Conservation (phyloP, 768 basidiomycete genomes). For the Boletus sp. region DNA sequence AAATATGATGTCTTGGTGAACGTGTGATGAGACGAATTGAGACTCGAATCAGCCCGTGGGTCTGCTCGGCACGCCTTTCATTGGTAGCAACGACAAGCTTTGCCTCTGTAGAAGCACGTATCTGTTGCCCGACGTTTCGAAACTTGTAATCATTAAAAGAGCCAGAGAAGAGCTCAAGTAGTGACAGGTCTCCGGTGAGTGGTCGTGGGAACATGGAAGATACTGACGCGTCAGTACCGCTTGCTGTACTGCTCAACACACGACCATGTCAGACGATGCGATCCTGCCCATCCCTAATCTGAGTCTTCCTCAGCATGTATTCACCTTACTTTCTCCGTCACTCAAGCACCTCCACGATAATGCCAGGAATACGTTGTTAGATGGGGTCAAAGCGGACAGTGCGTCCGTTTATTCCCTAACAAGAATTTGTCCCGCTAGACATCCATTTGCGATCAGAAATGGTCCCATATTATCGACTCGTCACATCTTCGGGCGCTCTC, state of each 20-base stretch:
- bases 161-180: too few species aligned
- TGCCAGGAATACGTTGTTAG: conserved; percentile 61
- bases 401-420: conserved; percentile 29
- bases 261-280: conserved; percentile 74
- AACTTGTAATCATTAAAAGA: too few species aligned
- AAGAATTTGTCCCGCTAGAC: not conserved
- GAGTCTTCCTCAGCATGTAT: conserved; percentile 73
- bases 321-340: conserved; percentile 60
- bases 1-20: too few species aligned
- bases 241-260: not conserved
- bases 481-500: conserved; percentile 49
- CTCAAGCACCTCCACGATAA: conserved; percentile 63
- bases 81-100: too few species aligned
- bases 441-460: conserved; percentile 54
- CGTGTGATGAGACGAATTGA: too few species aligned
- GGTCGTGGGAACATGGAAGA: conserved; percentile 11
- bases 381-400: conserved; percentile 69
- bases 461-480: conserved; percentile 74
- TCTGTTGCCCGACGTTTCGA: too few species aligned
- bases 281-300: conserved; percentile 88
- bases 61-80: too few species aligned
- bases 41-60: too few species aligned
- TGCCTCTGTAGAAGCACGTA: too few species aligned
- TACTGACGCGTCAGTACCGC: conserved; percentile 18
- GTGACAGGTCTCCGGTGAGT: too few species aligned